Evolutionary conservation across 2,329 filamentous ascomycete species (phyloP).

Genomic region (Lachnellula occidentalis): DNA sequence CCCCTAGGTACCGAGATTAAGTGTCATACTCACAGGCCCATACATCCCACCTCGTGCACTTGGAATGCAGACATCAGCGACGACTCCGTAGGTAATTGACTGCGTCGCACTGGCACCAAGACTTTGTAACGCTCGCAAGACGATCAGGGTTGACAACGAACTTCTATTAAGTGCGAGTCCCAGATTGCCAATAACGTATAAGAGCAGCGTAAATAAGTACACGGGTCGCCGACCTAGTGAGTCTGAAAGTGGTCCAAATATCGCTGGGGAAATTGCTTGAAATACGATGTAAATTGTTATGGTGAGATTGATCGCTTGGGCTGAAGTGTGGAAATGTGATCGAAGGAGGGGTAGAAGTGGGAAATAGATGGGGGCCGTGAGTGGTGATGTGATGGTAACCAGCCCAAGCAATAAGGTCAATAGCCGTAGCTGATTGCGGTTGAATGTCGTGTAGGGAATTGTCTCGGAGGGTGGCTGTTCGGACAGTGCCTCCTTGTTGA

Average conservation of each 20-base stretch:
- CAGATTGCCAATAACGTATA: constrained; percentile 50
- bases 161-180: constrained; percentile 42
- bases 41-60: constrained; percentile 56
- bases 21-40: constrained; percentile 27
- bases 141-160: constrained; percentile 43
- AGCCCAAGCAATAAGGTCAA: constrained; percentile 18
- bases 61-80: constrained; percentile 62
- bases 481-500: not conserved
- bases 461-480: not conserved
- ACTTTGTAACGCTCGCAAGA: constrained; percentile 52
- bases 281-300: constrained; percentile 29
- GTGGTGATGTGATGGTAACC: constrained; percentile 48
- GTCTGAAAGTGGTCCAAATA: constrained; percentile 50
- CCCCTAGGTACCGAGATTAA: constrained; percentile 5
- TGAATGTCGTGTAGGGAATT: not conserved
- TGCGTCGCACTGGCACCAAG: constrained; percentile 53
- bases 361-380: constrained; percentile 49
- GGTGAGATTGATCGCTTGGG: constrained; percentile 20
- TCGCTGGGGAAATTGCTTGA: constrained; percentile 50
- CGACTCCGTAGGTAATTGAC: constrained; percentile 55
- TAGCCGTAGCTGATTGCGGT: not conserved
- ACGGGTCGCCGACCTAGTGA: constrained; percentile 46
- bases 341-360: constrained; percentile 45
- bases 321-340: constrained; percentile 40
- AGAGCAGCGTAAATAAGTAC: constrained; percentile 44